Conservation (phyloP, 1,284 basidiomycete genomes). For the Marasmius oreades region DNA sequence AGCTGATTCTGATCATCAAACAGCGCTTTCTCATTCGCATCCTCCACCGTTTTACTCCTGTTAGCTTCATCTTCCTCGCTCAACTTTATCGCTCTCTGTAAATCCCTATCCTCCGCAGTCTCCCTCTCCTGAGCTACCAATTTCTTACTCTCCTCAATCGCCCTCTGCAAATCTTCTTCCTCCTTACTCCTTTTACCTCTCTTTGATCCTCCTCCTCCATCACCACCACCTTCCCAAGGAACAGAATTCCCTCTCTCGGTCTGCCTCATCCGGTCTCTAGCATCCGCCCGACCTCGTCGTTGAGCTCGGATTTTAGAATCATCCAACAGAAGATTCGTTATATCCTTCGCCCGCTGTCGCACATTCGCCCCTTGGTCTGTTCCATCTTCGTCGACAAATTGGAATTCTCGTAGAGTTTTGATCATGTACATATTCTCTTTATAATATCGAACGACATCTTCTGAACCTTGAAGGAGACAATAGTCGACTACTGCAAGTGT, state of each 20-base stretch:
- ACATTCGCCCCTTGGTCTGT: constrained; percentile 99
- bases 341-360: constrained; percentile 98
- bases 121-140: constrained; percentile 72
- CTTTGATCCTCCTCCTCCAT: constrained; percentile 28
- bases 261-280: constrained; percentile 88
- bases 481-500: constrained; percentile 97
- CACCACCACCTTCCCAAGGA: background rate
- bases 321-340: constrained; percentile 94
- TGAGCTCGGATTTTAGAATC: constrained; percentile 85
- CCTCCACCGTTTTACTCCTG: constrained; percentile 66
- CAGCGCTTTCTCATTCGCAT: constrained; percentile 70
- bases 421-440: constrained; percentile 96
- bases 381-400: constrained; percentile 92
- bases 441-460: constrained; percentile 99
- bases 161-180: constrained; percentile 79
- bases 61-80: constrained; percentile 87
- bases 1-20: constrained; percentile 85
- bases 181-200: constrained; percentile 45
- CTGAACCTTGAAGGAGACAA: constrained; percentile 92
- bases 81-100: constrained; percentile 74
- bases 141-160: constrained; percentile 87
- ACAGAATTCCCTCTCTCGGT: background rate
- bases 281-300: constrained; percentile 79
- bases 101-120: constrained; percentile 73
- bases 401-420: constrained; percentile 99